Conservation (phyloP, 495 filamentous ascomycete genomes). For the Articulospora tetracladia region DNA sequence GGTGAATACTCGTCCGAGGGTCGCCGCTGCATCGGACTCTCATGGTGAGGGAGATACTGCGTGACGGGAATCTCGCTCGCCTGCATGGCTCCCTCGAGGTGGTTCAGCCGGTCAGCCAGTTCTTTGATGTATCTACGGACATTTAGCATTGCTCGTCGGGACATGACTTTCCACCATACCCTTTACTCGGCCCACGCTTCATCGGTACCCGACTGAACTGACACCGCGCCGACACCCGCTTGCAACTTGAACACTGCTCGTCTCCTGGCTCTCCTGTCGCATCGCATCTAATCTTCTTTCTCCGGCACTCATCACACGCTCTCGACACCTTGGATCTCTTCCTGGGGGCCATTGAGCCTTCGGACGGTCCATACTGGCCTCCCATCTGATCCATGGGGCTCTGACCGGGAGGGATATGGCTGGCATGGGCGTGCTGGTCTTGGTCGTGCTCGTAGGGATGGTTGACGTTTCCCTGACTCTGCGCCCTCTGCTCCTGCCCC, state of each 20-base stretch:
- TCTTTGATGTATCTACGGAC: slow-evolving; percentile 86
- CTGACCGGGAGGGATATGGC: slow-evolving; percentile 12
- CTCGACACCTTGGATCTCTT: slow-evolving; percentile 90
- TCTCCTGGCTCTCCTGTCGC: slow-evolving; percentile 74
- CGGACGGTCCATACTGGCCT: slow-evolving; percentile 13
- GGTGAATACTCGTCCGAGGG: slow-evolving; percentile 47
- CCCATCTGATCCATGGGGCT: slow-evolving; percentile 18
- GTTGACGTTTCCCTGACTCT: slow-evolving; percentile 21
- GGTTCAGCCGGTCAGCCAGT: slow-evolving; percentile 81
- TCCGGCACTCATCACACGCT: slow-evolving; percentile 91
- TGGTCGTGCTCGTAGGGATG: slow-evolving; percentile 24
- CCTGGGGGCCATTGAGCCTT: slow-evolving; percentile 54
- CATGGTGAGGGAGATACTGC: slow-evolving; percentile 22
- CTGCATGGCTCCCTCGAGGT: slow-evolving; percentile 64
- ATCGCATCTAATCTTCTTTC: slow-evolving; percentile 97
- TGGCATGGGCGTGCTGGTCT: slow-evolving; percentile 14
- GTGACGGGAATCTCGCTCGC: slow-evolving; percentile 18
- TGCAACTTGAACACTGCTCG: slow-evolving; percentile 82
- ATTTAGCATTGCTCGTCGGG: neutral
- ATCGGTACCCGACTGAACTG: slow-evolving; percentile 90
- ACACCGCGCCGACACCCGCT: slow-evolving; percentile 70
- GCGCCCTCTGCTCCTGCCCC: slow-evolving; percentile 5
- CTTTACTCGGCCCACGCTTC: slow-evolving; percentile 95
- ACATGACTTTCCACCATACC: slow-evolving; percentile 44
- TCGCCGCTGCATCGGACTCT: slow-evolving; percentile 37